Base-by-base conservation (phyloP, 2,329 filamentous ascomycete species). In the Grosmannia huntii region DNA sequence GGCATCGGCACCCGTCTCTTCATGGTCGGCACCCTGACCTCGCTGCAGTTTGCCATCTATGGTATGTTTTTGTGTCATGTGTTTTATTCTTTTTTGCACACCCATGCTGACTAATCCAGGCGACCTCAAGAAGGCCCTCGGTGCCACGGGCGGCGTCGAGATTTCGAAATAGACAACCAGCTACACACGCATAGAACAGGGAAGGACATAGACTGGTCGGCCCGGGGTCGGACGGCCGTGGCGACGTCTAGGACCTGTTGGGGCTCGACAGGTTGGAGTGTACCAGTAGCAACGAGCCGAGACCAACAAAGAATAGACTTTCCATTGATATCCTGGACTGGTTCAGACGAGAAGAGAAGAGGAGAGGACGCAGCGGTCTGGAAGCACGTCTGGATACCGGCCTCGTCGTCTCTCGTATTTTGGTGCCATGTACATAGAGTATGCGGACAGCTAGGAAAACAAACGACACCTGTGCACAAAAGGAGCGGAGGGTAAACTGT, bases 21-120 rank as follows among this genome's bases (percentile, higher is more conserved):
- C 68, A 70, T 71, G 68, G 76, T 85, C 68, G 83, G 85, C 72
- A 83, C 81, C 65, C 72, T 88, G 65, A 86, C 83, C 64, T 82
- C 82, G 64, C 82, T 83, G 72, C 87, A 90, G 76, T 90, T 90
- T 73, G 86, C 85, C 69, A 95, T 95, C 73, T 95, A 95, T 71
- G 89, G 62, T 62, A 54, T 6, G 60, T 55, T 21, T 46, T 36
- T 19, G 6, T 25, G 27, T 33, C 23, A 33, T 27, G 27, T 21
- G 14, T n/a, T 48, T 53, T 31, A 23, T 23, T 33, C 25, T 53
- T 25, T 21, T 53, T 25, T 31, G 11, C 14, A 5, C 48, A 10
- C 12, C 72, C 63, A 71, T 36, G 16, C 33, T 53, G n/a, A 31
- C 53, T 46, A 55, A 55, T 41, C 2, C 33, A 66, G 62, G 65